These are phyloP conservation scores for Colletotrichum sp. DNA, from an alignment of 2,329 filamentous ascomycete genomes.

Conservation along the genomic window DNA sequence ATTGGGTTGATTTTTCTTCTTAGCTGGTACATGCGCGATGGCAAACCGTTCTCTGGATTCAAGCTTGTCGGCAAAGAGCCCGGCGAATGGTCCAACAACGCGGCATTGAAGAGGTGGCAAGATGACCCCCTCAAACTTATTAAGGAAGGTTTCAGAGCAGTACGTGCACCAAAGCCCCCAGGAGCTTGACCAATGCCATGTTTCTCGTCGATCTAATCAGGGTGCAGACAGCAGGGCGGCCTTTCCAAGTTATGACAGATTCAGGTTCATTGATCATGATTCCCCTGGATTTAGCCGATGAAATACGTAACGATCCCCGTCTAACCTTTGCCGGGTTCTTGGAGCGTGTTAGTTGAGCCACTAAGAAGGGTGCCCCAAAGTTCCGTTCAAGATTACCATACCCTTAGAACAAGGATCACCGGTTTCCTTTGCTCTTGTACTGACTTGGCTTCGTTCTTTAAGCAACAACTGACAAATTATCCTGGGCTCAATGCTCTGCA, in stretches of 20 bases:
- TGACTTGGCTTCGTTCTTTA: accelerated
- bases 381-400: too few relatives aligned
- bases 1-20: accelerated
- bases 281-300: neutral
- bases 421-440: neutral
- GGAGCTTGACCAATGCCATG: accelerated
- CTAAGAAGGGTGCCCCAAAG: too few relatives aligned
- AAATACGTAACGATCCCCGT: neutral
- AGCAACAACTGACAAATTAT: neutral
- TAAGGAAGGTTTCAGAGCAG: neutral
- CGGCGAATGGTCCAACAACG: neutral
- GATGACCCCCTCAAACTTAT: neutral
- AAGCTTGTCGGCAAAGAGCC: neutral
- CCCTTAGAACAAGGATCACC: too few relatives aligned
- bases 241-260: neutral
- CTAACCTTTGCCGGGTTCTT: neutral
- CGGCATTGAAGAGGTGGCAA: neutral
- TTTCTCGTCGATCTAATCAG: neutral
- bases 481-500: neutral
- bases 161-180: neutral
- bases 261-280: neutral
- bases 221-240: neutral
- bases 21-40: neutral
- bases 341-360: neutral
- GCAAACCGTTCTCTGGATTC: neutral